Evolutionary conservation across 768 basidiomycete genomes (phyloP), one percentile per base, ranked within the genome.

Genomic region (Russula ochroleuca): DNA sequence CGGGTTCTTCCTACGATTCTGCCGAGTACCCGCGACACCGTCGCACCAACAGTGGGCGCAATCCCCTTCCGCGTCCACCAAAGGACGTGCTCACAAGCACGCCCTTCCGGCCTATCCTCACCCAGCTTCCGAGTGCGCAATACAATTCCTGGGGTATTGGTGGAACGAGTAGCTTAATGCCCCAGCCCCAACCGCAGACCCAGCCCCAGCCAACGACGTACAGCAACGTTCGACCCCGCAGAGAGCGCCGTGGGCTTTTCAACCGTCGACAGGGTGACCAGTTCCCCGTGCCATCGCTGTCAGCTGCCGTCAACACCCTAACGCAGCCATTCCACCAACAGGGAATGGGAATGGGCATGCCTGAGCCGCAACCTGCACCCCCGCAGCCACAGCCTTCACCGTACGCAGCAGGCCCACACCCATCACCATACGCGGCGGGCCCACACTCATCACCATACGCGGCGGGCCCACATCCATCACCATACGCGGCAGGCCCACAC

Each of bases 51-150:
- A 38, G 41, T 47, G 41, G 31, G 37, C 23, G 19, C 49, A 87
- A 91, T 70, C 87, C 87, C 5, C 81, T 90, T 10, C 89, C 89
- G 0, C 63, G 71, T 3, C 87, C 83, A 0, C 89, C 89, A 0
- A 73, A 74, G 35, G 83, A 89, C 69, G 59, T 90, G 9, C 87
- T 85, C 72, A 78, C 81, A 14, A 73, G 74, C 31, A 77, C 84
- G 0, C 85, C 85, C 0, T 87, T 87, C 71, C 79, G 80, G 57
- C 73, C 75, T 0, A 72, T 88, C 0, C 75, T 86, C 7, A 59
- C 66, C 15, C 78, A 79, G 58, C 79, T 86, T 19, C 84, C 82
- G 1, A 76, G 66, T 5, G 31, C 63, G 23, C 63, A 57, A 73
- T 19, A 74, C 72, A 19, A 72, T 72, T 10, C 76, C 74, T 64